Evolutionary conservation across 2,329 filamentous ascomycete species (phyloP), one percentile per base, ranked within the genome.

Genomic region (Xylariales sp.): DNA sequence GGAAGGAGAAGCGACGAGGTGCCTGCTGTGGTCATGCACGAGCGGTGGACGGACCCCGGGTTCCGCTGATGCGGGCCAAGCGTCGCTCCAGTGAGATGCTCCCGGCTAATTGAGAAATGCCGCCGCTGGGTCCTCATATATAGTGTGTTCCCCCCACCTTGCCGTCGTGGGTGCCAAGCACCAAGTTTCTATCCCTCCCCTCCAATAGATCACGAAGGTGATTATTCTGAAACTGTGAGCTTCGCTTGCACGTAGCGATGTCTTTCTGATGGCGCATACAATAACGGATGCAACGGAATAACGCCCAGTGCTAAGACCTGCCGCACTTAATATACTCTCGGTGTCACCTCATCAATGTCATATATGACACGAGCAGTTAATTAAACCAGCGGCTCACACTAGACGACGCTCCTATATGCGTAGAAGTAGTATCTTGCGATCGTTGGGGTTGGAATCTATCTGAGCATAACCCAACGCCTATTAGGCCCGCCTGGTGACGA

Each of bases 81-180:
- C 43, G 28, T 41, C 54, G 34, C 41, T 52, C 65, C 56, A 68
- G 61, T 68, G 12, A 57, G 10, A 61, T 45, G 3, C 9, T 18
- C 30, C 61, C 65, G 65, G 65, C 45, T 68, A 64, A 68, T 64
- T 61, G n/a, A 55, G 6, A 36, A 48, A 49, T 36, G 43, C 50
- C 41, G 36, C 34, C 34, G 28, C 30, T 64, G 36, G 55, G 54
- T 28, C 36, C 43, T 63, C 49, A 49, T 48, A 54, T 56, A 58
- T 58, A 46, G 34, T 58, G 16, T 23, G 28, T 39, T 9, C 16
- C 32, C 49, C 16, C 36, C 32, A 45, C 57, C 36, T 57, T 36
- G 14, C 49, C 28, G 12, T 43, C 60, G 50, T 63, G 23, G 23
- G 32, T 41, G 54, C 55, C 50, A 45, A 49, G 18, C 5, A 23